A percentile compares a stretch with the other conserved stretches of the same genome.
Conservation (phyloP, 306 rosid species). For the Luffa acutangula region DNA sequence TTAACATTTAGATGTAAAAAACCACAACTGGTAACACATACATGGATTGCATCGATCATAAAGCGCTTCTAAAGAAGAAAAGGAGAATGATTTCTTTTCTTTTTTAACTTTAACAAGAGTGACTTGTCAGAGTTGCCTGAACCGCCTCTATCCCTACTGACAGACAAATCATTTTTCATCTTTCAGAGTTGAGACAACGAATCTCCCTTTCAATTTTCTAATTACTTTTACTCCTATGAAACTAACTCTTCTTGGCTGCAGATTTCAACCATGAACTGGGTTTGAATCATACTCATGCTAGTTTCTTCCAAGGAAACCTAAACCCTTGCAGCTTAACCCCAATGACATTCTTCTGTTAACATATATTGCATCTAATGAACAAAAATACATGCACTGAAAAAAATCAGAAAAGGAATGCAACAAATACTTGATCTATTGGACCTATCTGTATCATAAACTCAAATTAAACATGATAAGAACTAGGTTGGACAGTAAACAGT, state of each 20-base stretch:
- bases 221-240: not conserved
- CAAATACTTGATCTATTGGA: not conserved
- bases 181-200: not conserved
- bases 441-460: not conserved
- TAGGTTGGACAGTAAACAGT: conserved; percentile 13
- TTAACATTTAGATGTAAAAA: not conserved
- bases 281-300: not conserved
- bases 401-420: not conserved
- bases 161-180: not conserved
- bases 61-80: no score
- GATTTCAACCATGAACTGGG: not conserved
- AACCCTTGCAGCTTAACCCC: not conserved
- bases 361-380: not conserved
- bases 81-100: not conserved
- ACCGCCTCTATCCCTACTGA: not conserved
- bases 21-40: no score
- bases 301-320: not conserved
- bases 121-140: not conserved
- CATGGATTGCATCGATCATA: not conserved
- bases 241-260: not conserved
- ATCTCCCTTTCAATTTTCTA: not conserved
- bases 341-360: not conserved
- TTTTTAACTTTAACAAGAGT: not conserved
- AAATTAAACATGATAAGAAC: not conserved
- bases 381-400: not conserved